Evolutionary conservation across 2,329 filamentous ascomycete species (phyloP), one percentile per base, ranked within the genome.

Genomic region (Aspergillus floridensis): DNA sequence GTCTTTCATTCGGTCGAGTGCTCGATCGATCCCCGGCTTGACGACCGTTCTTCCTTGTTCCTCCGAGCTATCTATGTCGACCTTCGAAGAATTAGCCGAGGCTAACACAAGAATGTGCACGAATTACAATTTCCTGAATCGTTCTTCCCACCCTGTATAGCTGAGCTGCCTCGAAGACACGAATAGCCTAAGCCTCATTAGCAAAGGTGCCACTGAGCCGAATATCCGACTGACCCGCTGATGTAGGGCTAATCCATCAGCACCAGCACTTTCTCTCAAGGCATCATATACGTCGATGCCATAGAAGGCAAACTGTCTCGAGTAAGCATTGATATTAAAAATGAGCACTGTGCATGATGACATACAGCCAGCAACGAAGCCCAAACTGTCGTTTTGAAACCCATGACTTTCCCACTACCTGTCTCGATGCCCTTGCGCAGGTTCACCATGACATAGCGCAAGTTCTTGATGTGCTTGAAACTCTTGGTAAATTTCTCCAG

Each of bases 11-110:
- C 85, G 80, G 70, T 99, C 95, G 0, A 99, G 83, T 47, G 89
- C 83, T 29, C 81, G 75, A 69, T 95, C 88, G 14, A 96, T 77
- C 0, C 91, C 90, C 21, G 83, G 76, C 53, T 84, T 85, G 12
- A 99, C 87, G 2, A 91, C 86, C 1, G 89, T 90, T 24, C 90
- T 86, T 58, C 86, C 84, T 63, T 89, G 85, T 51, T 87, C 82
- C 58, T 86, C 86, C 0, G 91, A 93, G 59, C 86, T 83, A 32
- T 92, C 84, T 66, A 97, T 93, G 70, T 97, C 92, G 52, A 96
- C 84, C 80, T 82, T 52, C 11, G 16, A 10, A 2, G 16, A 71
- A 35, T 35, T 57, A 71, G 66, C 7, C 26, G 44, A 14, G 16
- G 4, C 10, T 31, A 19, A 6, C 38, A 35, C 22, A 7, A 24